Conservation (phyloP, 2,329 filamentous ascomycete genomes). For the Bretziella fagacearum region DNA sequence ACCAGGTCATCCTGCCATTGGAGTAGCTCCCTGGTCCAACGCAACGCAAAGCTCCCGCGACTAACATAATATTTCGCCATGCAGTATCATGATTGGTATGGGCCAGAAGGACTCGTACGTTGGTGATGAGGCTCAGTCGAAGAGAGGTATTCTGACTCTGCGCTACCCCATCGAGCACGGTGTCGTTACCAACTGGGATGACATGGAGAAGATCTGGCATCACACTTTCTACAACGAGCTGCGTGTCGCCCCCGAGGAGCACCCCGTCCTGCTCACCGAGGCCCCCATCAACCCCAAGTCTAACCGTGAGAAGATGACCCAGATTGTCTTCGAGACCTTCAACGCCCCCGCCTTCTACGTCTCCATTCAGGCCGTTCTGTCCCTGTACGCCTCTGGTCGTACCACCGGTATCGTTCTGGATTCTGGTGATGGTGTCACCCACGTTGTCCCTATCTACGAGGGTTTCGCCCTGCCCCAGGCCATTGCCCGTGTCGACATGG, state of each 20-base stretch:
- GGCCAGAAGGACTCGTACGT: constrained; percentile 99
- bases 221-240: constrained; percentile 99
- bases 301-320: constrained; percentile 99
- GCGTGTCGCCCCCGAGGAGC: constrained; percentile 98
- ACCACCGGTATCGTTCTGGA: constrained; percentile 99
- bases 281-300: constrained; percentile 99
- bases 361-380: constrained; percentile 98
- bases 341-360: constrained; percentile 99
- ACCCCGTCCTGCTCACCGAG: constrained; percentile 97
- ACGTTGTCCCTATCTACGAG: constrained; percentile 99
- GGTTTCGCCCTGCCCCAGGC: constrained; percentile 99
- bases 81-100: constrained; percentile 99
- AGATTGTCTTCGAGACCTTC: constrained; percentile 99
- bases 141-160: constrained; percentile 99
- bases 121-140: constrained; percentile 99
- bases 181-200: constrained; percentile 99
- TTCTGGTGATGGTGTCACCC: constrained; percentile 99
- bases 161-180: constrained; percentile 99
- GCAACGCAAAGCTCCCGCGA: constrained; percentile 9
- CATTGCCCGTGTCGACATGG: constrained; percentile 99
- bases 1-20: constrained; percentile 5
- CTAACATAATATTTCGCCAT: constrained; percentile 20
- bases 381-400: constrained; percentile 98
- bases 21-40: constrained; percentile 4
- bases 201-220: constrained; percentile 99